Conservation (phyloP, 495 filamentous ascomycete genomes). For the Aspergillus nidulans region DNA sequence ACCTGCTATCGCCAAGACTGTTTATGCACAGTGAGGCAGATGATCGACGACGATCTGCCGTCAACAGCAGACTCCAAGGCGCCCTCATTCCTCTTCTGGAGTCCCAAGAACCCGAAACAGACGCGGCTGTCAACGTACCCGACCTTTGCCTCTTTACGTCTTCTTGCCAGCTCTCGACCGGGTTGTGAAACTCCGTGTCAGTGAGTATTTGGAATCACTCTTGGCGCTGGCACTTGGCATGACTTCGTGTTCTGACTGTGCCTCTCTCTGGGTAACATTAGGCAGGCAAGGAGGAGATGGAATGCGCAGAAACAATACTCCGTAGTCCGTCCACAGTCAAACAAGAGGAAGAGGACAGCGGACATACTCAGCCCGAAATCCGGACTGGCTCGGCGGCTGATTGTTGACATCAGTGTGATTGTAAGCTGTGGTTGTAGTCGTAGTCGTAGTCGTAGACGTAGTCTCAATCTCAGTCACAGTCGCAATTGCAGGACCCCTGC, state of each 20-base stretch:
- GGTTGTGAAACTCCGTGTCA: slow-evolving; percentile 3
- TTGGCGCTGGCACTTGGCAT: slow-evolving; percentile 10
- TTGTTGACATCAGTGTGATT: slow-evolving; percentile 2
- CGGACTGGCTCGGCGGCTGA: background rate
- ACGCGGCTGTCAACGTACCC: background rate
- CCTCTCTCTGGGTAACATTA: slow-evolving; percentile 9
- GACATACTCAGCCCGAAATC: background rate
- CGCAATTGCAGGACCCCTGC: too few species aligned
- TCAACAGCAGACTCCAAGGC: background rate
- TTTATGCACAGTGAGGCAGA: slow-evolving; percentile 16
- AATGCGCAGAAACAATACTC: slow-evolving; percentile 2
- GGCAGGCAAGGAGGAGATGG: slow-evolving; percentile 6
- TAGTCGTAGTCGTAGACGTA: background rate
- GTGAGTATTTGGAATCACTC: slow-evolving; percentile 10
- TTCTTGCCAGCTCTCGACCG: background rate
- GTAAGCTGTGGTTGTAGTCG: background rate
- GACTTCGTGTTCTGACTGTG: background rate
- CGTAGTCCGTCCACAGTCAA: background rate
- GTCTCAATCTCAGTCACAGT: background rate
- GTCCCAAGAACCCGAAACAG: slow-evolving; percentile 1
- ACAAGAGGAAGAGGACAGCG: background rate
- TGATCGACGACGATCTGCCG: slow-evolving; percentile 23
- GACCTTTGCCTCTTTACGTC: background rate
- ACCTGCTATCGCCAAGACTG: slow-evolving; percentile 17
- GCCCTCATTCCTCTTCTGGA: slow-evolving; percentile 8